Evolutionary conservation across 768 basidiomycete species (phyloP).

Genomic region (Tremella yokohamensis): DNA sequence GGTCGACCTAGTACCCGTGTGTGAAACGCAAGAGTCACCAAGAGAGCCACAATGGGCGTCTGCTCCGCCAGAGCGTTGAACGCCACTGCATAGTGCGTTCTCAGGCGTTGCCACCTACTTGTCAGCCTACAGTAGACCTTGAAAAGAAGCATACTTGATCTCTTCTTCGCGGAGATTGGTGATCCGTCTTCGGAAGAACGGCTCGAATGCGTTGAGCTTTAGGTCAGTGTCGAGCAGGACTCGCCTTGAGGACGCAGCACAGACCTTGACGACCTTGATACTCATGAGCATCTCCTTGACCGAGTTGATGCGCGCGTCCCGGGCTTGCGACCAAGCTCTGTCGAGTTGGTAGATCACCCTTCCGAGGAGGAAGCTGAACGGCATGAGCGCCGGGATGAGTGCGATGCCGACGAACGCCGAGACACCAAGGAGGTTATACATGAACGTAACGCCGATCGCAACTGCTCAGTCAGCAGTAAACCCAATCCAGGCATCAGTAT

Average conservation of each 20-base stretch:
- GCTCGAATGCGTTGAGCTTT: constrained; percentile 45
- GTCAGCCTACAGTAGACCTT: neutral
- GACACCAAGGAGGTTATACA: constrained; percentile 41
- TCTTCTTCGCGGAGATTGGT: constrained; percentile 28
- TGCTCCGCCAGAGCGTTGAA: constrained; percentile 44
- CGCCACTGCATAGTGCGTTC: constrained; percentile 39
- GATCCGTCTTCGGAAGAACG: constrained; percentile 31
- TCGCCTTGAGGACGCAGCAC: neutral
- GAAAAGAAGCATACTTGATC: constrained; percentile 27
- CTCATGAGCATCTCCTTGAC: constrained; percentile 43
- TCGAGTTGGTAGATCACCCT: constrained; percentile 36
- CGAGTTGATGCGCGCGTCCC: constrained; percentile 38
- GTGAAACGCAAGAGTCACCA: constrained; percentile 38
- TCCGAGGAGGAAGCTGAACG: constrained; percentile 22
- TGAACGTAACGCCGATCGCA: constrained; percentile 26
- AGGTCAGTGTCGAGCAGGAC: neutral
- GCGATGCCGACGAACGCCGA: constrained; percentile 43
- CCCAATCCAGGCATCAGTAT: neutral
- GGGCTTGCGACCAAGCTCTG: constrained; percentile 28
- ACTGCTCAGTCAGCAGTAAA: constrained; percentile 20
- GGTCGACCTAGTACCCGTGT: constrained; percentile 34
- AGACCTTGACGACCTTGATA: constrained; percentile 48
- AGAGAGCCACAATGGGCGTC: constrained; percentile 31
- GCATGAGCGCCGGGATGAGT: constrained; percentile 30
- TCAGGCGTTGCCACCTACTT: constrained; percentile 39